Evolutionary conservation across 768 basidiomycete species (phyloP), one percentile per base, ranked within the genome.

Genomic region (Hericium alpestre): DNA sequence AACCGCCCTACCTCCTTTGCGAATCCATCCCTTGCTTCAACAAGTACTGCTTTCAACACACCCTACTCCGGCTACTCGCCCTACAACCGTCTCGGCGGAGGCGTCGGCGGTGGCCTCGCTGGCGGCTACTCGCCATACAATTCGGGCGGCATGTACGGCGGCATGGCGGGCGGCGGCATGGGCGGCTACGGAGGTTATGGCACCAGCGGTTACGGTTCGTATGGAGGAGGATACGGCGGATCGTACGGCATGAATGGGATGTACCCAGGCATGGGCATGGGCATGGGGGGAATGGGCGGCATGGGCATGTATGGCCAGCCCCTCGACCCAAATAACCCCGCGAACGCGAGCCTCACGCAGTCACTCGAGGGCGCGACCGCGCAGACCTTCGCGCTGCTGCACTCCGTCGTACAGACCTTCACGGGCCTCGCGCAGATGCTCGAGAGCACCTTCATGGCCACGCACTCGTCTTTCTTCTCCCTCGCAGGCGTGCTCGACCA

Each of bases 401-500:
- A 97, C 64, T 90, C 89, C 11, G 87, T 99, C 67, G 95, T 99
- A 48, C 90, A 92, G 65, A 96, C 94, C 4, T 95, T 98, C 72
- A 79, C 84, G 0, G 94, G 94, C 22, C 85, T 99, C 60, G 87
- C 95, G 0, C 95, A 98, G 69, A 94, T 99, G 84, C 85, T 99
- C 66, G 95, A 98, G 70, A 86, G 83, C 38, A 98, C 95, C 5
- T 97, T 95, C 72, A 90, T 97, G 86, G 95, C 95, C 2, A 95
- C 93, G 0, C 93, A 95, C 70, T 92, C 90, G 0, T 88, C 85
- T 9, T 95, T 95, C 72, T 95, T 94, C 69, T 92, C 93, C 56
- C 93, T 95, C 86, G 92, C 94, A 53, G 90, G 92, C 60, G 95
- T 99, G 48, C 79, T 94, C 40, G 96, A 99, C 66, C 96, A 99